A percentile compares a stretch with the other conserved stretches of the same genome.
Evolutionary conservation across 805 yeast species (phyloP).

Genomic region (Schwanniomyces sp.): DNA sequence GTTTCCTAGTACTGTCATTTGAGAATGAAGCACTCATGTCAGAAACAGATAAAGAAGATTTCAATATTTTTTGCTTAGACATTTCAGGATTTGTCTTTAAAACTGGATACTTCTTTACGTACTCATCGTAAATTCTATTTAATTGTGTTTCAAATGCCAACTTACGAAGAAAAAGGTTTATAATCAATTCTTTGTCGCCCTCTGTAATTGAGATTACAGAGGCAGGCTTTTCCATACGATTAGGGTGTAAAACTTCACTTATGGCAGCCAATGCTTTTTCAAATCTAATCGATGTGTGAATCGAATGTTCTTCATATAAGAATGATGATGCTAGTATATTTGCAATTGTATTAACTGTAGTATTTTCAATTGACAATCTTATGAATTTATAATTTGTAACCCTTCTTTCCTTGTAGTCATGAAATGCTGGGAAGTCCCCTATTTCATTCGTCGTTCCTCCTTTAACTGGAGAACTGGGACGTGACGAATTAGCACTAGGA

Average conservation of each 20-base stretch:
- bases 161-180: constrained; percentile 46
- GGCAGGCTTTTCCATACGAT: background rate
- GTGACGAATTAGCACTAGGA: constrained; percentile 34
- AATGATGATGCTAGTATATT: constrained; percentile 43
- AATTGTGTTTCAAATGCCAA: constrained; percentile 65
- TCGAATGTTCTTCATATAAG: constrained; percentile 59
- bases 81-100: background rate
- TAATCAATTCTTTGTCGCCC: constrained; percentile 43
- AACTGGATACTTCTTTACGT: constrained; percentile 13
- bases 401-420: constrained; percentile 23
- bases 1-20: background rate
- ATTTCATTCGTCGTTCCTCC: constrained; percentile 6
- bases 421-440: constrained; percentile 16
- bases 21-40: background rate
- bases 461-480: constrained; percentile 21
- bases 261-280: constrained; percentile 37
- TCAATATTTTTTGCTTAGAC: background rate
- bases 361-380: constrained; percentile 16
- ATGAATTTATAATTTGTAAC: constrained; percentile 19
- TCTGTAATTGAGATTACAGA: constrained; percentile 12
- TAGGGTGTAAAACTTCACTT: constrained; percentile 7
- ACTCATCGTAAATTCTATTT: constrained; percentile 55
- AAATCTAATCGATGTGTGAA: constrained; percentile 32
- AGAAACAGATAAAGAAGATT: constrained; percentile 1
- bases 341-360: constrained; percentile 17